Conservation (phyloP, 1,284 basidiomycete genomes). For the Sanghuangporus baumii region DNA sequence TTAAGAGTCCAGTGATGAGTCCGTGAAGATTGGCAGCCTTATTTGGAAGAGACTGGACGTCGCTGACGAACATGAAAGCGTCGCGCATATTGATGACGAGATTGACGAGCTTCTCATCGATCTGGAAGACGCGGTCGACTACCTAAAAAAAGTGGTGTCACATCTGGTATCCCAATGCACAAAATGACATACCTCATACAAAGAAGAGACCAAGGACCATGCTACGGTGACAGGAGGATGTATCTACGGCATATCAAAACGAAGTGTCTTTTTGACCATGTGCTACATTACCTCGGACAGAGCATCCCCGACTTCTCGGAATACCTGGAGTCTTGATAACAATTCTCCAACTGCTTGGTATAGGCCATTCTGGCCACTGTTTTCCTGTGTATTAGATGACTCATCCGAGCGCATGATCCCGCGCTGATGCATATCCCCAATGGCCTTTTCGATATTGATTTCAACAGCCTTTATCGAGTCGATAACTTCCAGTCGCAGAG, state of each 20-base stretch:
- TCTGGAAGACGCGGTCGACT: not conserved
- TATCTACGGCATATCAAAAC: not conserved
- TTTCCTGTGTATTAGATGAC: not conserved
- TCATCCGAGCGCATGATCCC: not conserved
- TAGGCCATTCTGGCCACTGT: not conserved
- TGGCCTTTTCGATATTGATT: not conserved
- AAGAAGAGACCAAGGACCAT: not conserved
- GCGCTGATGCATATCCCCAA: not conserved
- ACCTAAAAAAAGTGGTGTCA: not conserved
- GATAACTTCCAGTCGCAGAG: not conserved
- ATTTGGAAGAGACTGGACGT: not conserved
- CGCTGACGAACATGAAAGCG: constrained; percentile 5
- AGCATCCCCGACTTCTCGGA: not conserved
- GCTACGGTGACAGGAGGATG: not conserved
- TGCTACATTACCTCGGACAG: not conserved
- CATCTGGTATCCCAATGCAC: not conserved
- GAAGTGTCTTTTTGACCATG: not conserved
- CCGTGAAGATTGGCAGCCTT: constrained; percentile 2
- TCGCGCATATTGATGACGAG: constrained; percentile 8
- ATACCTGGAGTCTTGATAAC: not conserved
- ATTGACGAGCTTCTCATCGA: not conserved
- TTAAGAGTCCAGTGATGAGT: not conserved
- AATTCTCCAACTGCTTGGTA: not conserved
- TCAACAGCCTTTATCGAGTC: not conserved
- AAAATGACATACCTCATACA: not conserved